A percentile compares a stretch with the other conserved stretches of the same genome.
Conservation (phyloP, 768 basidiomycete genomes). For the Psilocybe tampanensis region DNA sequence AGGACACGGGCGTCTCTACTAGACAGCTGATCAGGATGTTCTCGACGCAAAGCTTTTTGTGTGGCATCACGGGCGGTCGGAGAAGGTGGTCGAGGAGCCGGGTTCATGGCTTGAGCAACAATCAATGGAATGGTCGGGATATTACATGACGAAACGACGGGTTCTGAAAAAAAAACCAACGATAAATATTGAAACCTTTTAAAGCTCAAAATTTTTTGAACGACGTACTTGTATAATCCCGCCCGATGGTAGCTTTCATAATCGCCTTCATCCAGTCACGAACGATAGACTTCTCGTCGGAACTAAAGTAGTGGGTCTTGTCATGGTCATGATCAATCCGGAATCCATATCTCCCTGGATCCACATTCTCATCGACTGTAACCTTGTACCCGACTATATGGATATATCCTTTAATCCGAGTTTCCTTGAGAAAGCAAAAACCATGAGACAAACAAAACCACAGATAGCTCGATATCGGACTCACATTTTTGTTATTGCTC, state of each 20-base stretch:
- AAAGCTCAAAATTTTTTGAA: not conserved
- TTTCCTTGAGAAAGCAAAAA: slow-evolving; percentile 57
- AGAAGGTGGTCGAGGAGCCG: slow-evolving; percentile 92
- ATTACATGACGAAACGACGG: slow-evolving; percentile 95
- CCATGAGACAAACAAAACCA: not conserved
- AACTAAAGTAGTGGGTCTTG: slow-evolving; percentile 90
- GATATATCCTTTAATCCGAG: slow-evolving; percentile 95
- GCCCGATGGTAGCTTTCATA: slow-evolving; percentile 96
- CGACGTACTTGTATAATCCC: slow-evolving; percentile 86
- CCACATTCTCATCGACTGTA: slow-evolving; percentile 87
- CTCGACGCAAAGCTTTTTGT: slow-evolving; percentile 82
- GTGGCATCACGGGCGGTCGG: slow-evolving; percentile 86
- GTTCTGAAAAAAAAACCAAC: slow-evolving; percentile 49
- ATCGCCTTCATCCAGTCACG: slow-evolving; percentile 99
- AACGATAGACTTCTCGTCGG: slow-evolving; percentile 79
- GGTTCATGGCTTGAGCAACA: slow-evolving; percentile 96
- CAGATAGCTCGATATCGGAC: slow-evolving; percentile 29
- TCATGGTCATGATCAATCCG: slow-evolving; percentile 87
- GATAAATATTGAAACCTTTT: not conserved
- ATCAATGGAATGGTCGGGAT: slow-evolving; percentile 94
- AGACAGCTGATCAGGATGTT: slow-evolving; percentile 83
- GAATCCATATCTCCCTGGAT: slow-evolving; percentile 95
- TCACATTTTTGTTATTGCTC: slow-evolving; percentile 64
- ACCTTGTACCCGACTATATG: slow-evolving; percentile 92
- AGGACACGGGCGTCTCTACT: slow-evolving; percentile 78